phyloP scores from a whole-genome alignment of 768 basidiomycete species.

The Solioccasus polychromus region DNA sequence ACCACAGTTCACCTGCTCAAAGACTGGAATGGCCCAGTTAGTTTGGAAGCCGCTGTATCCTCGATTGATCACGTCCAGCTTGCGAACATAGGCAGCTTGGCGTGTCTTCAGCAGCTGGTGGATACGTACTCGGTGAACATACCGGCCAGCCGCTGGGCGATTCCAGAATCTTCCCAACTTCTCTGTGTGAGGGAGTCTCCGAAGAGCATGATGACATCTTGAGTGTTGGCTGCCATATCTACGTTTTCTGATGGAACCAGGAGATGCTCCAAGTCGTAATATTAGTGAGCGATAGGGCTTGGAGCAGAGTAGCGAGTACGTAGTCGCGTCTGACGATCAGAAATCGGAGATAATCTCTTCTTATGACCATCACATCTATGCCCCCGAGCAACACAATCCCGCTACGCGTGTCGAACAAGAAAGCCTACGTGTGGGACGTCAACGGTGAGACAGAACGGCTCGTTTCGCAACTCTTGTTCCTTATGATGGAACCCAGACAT shows the following conservation, averaged over 20 bases:
- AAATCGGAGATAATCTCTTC: not conserved
- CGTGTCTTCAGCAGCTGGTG: not conserved
- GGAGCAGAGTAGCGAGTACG: too few species aligned
- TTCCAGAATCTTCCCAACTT: conserved; percentile 57
- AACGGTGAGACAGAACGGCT: conserved; percentile 50
- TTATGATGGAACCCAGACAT: conserved; percentile 53
- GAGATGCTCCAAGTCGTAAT: too few species aligned
- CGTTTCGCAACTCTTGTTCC: not conserved
- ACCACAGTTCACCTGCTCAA: conserved; percentile 65
- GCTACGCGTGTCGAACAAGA: conserved; percentile 73
- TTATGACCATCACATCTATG: conserved; percentile 1
- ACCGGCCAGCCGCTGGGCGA: conserved; percentile 63
- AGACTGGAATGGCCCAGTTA: conserved; percentile 78
- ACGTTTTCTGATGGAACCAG: not conserved
- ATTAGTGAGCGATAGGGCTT: not conserved
- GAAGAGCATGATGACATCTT: conserved; percentile 71
- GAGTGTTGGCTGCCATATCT: conserved; percentile 49
- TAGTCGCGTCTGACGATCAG: too few species aligned
- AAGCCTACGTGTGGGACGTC: conserved; percentile 86
- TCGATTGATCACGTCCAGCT: conserved; percentile 83
- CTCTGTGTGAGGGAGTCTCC: conserved; percentile 83
- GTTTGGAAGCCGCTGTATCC: conserved; percentile 86
- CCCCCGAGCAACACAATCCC: conserved; percentile 38
- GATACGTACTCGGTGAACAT: conserved; percentile 2
- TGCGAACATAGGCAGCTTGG: conserved; percentile 73